phyloP scores from a whole-genome alignment of 1,284 basidiomycete species.

The Malassezia slooffiae region DNA sequence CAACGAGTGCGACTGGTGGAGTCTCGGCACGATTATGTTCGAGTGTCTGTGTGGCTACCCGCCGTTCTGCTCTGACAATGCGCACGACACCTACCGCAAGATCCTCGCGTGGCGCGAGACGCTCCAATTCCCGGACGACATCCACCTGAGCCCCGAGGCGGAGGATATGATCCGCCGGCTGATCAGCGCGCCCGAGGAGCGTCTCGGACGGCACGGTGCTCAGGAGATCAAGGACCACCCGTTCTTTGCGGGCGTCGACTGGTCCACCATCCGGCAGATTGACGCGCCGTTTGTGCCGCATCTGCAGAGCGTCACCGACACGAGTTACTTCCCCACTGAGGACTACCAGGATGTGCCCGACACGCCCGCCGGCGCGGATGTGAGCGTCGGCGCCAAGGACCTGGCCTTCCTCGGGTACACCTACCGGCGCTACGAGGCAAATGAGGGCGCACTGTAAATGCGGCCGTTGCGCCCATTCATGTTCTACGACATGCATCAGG shows the following conservation, averaged over 20 bases:
- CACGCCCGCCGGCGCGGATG: conserved; percentile 45
- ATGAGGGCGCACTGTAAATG: conserved; percentile 24
- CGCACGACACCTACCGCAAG: conserved; percentile 96
- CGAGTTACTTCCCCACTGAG: conserved; percentile 92
- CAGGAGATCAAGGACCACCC: conserved; percentile 86
- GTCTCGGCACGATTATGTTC: conserved; percentile 80
- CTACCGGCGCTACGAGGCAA: conserved; percentile 40
- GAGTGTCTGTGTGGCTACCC: conserved; percentile 93
- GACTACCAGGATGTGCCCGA: conserved; percentile 74
- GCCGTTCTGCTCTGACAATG: conserved; percentile 94
- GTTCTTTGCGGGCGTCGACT: conserved; percentile 94
- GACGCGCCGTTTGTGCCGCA: conserved; percentile 92
- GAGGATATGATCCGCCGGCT: conserved; percentile 77
- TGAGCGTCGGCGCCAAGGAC: conserved; percentile 38
- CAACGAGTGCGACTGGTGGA: conserved; percentile 97
- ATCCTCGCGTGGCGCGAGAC: conserved; percentile 88
- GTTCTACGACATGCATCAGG: too few species aligned
- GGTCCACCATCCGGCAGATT: conserved; percentile 77
- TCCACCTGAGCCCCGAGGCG: conserved; percentile 81
- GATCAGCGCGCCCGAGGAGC: conserved; percentile 69
- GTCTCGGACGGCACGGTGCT: conserved; percentile 56
- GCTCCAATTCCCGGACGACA: conserved; percentile 84
- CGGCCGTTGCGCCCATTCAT: too few species aligned
- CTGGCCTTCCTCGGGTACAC: conserved; percentile 44
- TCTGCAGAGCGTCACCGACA: conserved; percentile 72